Evolutionary conservation across 768 basidiomycete species (phyloP).

Genomic region (Cyclocybe aegerita): DNA sequence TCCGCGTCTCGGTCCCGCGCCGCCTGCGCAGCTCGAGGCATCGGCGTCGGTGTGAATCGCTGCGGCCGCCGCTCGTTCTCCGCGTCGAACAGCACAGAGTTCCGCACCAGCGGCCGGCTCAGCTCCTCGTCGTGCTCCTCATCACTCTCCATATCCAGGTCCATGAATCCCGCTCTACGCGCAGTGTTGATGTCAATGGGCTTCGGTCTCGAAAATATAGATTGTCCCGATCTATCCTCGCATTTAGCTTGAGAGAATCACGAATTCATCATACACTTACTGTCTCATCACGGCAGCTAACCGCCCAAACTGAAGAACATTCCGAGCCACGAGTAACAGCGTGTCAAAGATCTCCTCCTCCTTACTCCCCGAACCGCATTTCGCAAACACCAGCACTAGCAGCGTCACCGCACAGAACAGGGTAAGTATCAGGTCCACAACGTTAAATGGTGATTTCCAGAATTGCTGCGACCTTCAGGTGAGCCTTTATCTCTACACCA

Average conservation of each 20-base stretch:
- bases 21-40: slow-evolving; percentile 61
- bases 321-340: slow-evolving; percentile 86
- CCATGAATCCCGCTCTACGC: slow-evolving; percentile 67
- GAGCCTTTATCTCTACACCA: background rate
- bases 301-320: slow-evolving; percentile 89
- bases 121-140: slow-evolving; percentile 65
- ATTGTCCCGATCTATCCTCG: slow-evolving; percentile 72
- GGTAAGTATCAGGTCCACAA: slow-evolving; percentile 87
- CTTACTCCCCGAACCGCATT: slow-evolving; percentile 79
- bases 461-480: slow-evolving; percentile 67
- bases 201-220: slow-evolving; percentile 83
- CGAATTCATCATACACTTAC: slow-evolving; percentile 44
- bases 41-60: slow-evolving; percentile 41
- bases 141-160: slow-evolving; percentile 70
- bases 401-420: slow-evolving; percentile 88
- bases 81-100: slow-evolving; percentile 67
- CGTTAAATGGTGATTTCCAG: slow-evolving; percentile 92
- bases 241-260: slow-evolving; percentile 8
- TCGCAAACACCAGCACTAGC: slow-evolving; percentile 84
- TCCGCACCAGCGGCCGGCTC: slow-evolving; percentile 55
- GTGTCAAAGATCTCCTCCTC: slow-evolving; percentile 96
- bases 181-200: slow-evolving; percentile 81
- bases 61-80: slow-evolving; percentile 20
- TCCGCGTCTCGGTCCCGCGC: slow-evolving; percentile 57
- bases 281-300: slow-evolving; percentile 93